Evolutionary conservation across 768 basidiomycete species (phyloP).

Genomic region (Rhizopogon roseolus): DNA sequence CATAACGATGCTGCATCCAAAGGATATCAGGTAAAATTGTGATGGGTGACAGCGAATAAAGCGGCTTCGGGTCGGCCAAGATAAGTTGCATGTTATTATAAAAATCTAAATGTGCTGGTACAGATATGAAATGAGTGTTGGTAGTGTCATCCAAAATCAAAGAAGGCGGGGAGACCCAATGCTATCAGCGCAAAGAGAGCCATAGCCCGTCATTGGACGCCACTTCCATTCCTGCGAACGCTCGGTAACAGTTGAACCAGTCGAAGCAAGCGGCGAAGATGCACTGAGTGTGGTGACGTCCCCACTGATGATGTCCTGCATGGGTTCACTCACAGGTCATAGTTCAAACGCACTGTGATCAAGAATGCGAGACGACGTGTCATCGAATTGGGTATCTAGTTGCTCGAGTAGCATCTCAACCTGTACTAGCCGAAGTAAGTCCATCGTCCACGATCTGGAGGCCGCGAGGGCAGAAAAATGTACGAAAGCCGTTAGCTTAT

Average conservation of each 20-base stretch:
- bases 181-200: background rate
- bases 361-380: constrained; percentile 88
- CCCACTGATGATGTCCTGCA: constrained; percentile 83
- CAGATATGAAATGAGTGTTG: background rate
- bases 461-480: constrained; percentile 25
- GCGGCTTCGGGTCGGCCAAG: background rate
- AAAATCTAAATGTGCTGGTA: background rate
- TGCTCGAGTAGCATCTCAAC: constrained; percentile 87
- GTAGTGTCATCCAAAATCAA: background rate
- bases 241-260: constrained; percentile 26
- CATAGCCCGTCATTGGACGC: constrained; percentile 5
- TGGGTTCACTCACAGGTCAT: constrained; percentile 2
- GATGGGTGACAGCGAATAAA: background rate
- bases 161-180: background rate
- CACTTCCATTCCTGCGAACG: constrained; percentile 41
- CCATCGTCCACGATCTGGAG: background rate
- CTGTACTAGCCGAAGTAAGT: constrained; percentile 31
- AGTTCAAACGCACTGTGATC: constrained; percentile 59
- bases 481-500: constrained; percentile 93
- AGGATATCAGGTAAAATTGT: background rate
- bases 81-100: background rate
- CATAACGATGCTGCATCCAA: background rate
- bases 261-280: constrained; percentile 36
- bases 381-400: constrained; percentile 86
- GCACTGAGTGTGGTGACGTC: constrained; percentile 48